phyloP scores from a whole-genome alignment of 371 early-diverging fungal species.

The Mortierella sp. region DNA sequence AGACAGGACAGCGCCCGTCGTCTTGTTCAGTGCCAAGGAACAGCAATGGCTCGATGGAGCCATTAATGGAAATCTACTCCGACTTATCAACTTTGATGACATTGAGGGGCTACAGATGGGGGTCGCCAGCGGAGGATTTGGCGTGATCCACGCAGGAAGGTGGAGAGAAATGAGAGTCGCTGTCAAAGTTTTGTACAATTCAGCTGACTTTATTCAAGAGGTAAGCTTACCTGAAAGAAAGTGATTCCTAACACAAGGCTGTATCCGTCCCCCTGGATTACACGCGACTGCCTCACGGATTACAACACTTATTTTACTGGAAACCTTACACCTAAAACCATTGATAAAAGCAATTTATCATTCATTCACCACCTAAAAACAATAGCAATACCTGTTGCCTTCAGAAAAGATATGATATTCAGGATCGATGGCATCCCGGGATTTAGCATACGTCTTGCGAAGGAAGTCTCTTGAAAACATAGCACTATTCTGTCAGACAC shows the following conservation, averaged over 20 bases:
- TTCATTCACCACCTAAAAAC: no score
- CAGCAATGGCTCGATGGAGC: constrained; percentile 51
- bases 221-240: constrained; percentile 13
- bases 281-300: no score
- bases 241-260: background rate
- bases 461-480: background rate
- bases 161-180: constrained; percentile 50
- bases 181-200: constrained; percentile 48
- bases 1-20: constrained; percentile 47
- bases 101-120: constrained; percentile 36
- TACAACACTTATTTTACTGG: no score
- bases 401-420: no score
- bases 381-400: no score
- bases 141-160: constrained; percentile 45
- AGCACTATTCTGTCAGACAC: background rate
- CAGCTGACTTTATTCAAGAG: constrained; percentile 56
- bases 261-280: no score
- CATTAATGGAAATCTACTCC: constrained; percentile 37
- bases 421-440: background rate
- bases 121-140: constrained; percentile 54
- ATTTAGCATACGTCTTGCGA: background rate
- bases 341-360: no score
- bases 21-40: constrained; percentile 38
- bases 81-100: constrained; percentile 46
- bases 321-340: no score